Evolutionary conservation across 2,329 filamentous ascomycete species (phyloP), one percentile per base, ranked within the genome.

Genomic region (Colletotrichum sansevieriae): DNA sequence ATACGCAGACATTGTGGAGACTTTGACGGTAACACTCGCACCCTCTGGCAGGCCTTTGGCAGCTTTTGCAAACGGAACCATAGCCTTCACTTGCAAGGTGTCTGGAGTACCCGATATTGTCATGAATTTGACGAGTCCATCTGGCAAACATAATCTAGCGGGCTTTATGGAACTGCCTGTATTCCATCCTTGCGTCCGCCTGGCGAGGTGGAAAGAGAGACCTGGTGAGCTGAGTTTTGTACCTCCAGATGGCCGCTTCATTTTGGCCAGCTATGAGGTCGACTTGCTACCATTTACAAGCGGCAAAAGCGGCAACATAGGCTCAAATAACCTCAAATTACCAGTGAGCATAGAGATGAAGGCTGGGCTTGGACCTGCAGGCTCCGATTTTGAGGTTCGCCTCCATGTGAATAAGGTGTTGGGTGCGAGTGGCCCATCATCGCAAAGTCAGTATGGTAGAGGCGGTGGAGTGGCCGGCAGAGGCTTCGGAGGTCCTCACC

Each of bases 191-290:
- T 98, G 96, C 75, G 96, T 99, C 9, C 87, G 96, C 18, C 83
- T 99, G 3, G 92, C 91, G n/a, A 87, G 90, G 71, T 99, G 96
- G 96, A 91, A 91, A 74, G 93, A 97, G 74, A 88, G 89, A 63
- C 94, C 95, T 0, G 96, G 96, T 3, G 92, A 97, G 72, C 84
- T 99, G n/a, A 97, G 93, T 76, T 99, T 99, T 75, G 89, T 99
- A 12, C 96, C 96, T 2, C 96, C 96, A 0, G 96, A 99, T 78
- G 96, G 96, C 37, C 89, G 94, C 49, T 99, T 98, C 78, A 92
- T 97, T 46, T 85, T 99, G 18, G 95, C 94, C 37, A 95, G 94
- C 22, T 99, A 99, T 76, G 95, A 98, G 78, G 94, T 97, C 20
- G 93, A 99, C 78, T 82, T 99, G 22, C 84, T 98, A 12, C 94